Conservation (phyloP, 805 yeast species). For the Tetrapisispora phaffii region DNA sequence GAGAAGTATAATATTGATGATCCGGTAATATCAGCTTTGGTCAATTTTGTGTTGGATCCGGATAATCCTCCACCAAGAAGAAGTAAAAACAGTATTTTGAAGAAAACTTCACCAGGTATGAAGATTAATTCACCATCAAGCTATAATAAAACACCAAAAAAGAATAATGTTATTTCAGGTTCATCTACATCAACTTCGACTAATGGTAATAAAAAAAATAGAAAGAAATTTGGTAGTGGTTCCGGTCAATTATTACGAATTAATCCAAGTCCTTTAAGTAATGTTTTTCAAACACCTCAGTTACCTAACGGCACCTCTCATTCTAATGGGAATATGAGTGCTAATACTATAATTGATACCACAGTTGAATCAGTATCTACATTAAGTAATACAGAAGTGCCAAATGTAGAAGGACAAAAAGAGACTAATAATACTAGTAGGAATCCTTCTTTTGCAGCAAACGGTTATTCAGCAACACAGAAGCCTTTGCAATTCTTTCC, state of each 20-base stretch:
- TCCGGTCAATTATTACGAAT: slow-evolving; percentile 8
- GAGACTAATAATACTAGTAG: slow-evolving; percentile 1
- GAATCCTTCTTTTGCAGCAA: slow-evolving; percentile 13
- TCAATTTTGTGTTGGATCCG: slow-evolving; percentile 43
- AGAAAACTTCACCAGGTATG: slow-evolving; percentile 25
- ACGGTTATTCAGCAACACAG: slow-evolving; percentile 25
- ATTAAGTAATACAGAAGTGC: neutral
- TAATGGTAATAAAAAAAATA: slow-evolving; percentile 4
- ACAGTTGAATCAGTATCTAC: slow-evolving; percentile 1
- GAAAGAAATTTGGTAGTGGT: slow-evolving; percentile 1
- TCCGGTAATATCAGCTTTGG: slow-evolving; percentile 39
- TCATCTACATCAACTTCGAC: slow-evolving; percentile 2
- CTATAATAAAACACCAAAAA: slow-evolving; percentile 28
- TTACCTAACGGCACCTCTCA: slow-evolving; percentile 8
- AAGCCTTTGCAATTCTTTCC: slow-evolving; percentile 28
- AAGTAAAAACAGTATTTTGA: slow-evolving; percentile 28
- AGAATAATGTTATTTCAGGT: slow-evolving; percentile 6
- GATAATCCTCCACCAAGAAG: slow-evolving; percentile 37
- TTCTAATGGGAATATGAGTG: slow-evolving; percentile 6
- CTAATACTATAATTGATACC: slow-evolving; percentile 7
- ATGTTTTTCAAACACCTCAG: slow-evolving; percentile 28
- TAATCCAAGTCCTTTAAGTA: slow-evolving; percentile 28
- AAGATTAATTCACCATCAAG: slow-evolving; percentile 28
- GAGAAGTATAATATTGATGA: slow-evolving; percentile 42
- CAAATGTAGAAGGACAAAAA: neutral